Conservation (phyloP, 129 eudicot genomes). For the Flaveria bidentis region DNA sequence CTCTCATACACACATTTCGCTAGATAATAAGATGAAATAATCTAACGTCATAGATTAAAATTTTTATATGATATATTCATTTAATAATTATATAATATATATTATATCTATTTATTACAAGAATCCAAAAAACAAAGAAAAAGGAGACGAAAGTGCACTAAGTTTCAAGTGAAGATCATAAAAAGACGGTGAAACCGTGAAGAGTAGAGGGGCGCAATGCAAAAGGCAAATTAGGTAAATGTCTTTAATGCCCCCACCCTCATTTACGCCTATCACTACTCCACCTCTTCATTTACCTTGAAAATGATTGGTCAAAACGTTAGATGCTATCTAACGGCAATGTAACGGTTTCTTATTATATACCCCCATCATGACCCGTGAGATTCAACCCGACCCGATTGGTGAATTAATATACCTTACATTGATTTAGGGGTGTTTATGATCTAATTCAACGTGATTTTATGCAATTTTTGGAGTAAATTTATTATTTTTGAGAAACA, state of each 20-base stretch:
- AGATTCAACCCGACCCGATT: no score
- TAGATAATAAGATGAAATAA: not conserved
- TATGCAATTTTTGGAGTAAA: no score
- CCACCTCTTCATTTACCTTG: constrained; percentile 15
- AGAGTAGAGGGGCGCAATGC: constrained; percentile 25
- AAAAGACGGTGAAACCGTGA: constrained; percentile 37
- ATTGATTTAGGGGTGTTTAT: no score
- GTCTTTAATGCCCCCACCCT: constrained; percentile 31
- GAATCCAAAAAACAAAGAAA: constrained; percentile 15
- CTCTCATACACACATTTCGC: no score
- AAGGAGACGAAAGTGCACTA: constrained; percentile 7
- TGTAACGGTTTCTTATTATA: not conserved
- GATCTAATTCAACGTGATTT: no score
- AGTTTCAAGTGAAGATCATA: constrained; percentile 23
- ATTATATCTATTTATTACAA: not conserved
- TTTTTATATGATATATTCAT: not conserved
- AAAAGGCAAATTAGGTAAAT: constrained; percentile 18
- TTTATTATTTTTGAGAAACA: no score
- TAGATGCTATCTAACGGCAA: not conserved
- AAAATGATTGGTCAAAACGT: constrained; percentile 14
- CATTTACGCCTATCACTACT: constrained; percentile 21
- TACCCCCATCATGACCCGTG: no score
- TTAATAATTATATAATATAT: not conserved
- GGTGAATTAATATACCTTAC: no score
- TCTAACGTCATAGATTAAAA: no score